Evolutionary conservation across 371 early-diverging fungal species (phyloP).

Genomic region (Sporodiniella umbellata): DNA sequence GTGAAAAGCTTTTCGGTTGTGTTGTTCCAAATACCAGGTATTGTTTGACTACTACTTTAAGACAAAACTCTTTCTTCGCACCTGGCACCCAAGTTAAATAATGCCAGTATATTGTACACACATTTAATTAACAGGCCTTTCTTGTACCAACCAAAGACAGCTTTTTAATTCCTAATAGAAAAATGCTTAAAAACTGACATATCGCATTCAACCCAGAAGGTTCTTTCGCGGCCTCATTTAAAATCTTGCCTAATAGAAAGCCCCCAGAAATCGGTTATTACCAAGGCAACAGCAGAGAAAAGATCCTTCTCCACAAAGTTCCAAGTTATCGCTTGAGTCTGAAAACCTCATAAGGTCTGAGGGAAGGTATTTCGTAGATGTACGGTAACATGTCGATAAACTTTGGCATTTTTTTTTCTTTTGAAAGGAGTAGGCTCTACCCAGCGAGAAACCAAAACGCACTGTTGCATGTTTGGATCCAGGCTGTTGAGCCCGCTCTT

Average conservation of each 20-base stretch:
- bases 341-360: conserved; percentile 4
- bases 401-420: too few relatives aligned
- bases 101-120: conserved; percentile 9
- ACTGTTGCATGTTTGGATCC: too few relatives aligned
- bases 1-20: conserved; percentile 9
- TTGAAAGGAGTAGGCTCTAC: too few relatives aligned
- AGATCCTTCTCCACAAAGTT: conserved; percentile 3
- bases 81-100: conserved; percentile 7
- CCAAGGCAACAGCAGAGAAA: conserved; percentile 7
- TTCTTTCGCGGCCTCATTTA: conserved; percentile 7
- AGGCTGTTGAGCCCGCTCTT: too few relatives aligned
- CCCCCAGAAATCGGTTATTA: conserved; percentile 15
- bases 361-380: conserved; percentile 9
- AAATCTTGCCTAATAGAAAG: conserved; percentile 7
- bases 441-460: too few relatives aligned
- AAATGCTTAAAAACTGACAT: conserved; percentile 11
- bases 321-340: conserved; percentile 5
- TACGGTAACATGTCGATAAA: too few relatives aligned
- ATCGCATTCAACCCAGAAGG: conserved; percentile 13
- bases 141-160: conserved; percentile 6
- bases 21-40: conserved; percentile 12
- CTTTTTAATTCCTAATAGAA: conserved; percentile 4
- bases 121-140: conserved; percentile 7
- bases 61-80: conserved; percentile 10
- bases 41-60: conserved; percentile 9